Conservation (phyloP, 1,284 basidiomycete genomes). For the Xerocomus subilludens region DNA sequence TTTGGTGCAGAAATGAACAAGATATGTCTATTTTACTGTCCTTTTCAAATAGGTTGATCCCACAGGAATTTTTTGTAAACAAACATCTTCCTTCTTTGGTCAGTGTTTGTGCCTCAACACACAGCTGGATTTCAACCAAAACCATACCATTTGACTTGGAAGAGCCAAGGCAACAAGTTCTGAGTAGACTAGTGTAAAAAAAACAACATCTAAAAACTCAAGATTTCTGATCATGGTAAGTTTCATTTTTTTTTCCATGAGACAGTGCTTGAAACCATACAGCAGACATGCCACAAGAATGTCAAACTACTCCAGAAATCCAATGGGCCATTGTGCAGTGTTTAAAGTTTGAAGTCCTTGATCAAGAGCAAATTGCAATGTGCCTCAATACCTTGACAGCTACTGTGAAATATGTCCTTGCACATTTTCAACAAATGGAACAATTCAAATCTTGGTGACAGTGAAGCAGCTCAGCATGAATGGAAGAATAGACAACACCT, state of each 20-base stretch:
- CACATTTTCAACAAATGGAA: neutral
- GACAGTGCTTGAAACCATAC: neutral
- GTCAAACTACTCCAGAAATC: neutral
- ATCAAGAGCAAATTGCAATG: conserved; percentile 7
- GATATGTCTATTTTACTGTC: too few relatives aligned
- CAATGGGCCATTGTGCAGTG: neutral
- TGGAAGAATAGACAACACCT: neutral
- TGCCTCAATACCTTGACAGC: neutral
- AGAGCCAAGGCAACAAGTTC: neutral
- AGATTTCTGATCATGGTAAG: neutral
- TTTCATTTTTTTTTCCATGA: neutral
- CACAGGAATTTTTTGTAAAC: conserved; percentile 47
- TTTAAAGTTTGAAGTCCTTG: neutral
- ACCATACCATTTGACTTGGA: conserved; percentile 14
- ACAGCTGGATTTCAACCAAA: neutral
- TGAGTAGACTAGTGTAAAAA: neutral
- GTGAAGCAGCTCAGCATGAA: neutral
- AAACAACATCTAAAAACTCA: neutral
- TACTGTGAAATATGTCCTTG: neutral
- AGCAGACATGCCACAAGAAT: conserved; percentile 3
- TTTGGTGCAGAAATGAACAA: too few relatives aligned
- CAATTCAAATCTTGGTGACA: neutral
- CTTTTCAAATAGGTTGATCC: too few relatives aligned
- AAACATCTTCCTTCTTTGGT: conserved; percentile 48
- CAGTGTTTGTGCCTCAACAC: conserved; percentile 12